Evolutionary conservation across 768 basidiomycete genomes (phyloP).

Genomic region (Boletus fagicola): DNA sequence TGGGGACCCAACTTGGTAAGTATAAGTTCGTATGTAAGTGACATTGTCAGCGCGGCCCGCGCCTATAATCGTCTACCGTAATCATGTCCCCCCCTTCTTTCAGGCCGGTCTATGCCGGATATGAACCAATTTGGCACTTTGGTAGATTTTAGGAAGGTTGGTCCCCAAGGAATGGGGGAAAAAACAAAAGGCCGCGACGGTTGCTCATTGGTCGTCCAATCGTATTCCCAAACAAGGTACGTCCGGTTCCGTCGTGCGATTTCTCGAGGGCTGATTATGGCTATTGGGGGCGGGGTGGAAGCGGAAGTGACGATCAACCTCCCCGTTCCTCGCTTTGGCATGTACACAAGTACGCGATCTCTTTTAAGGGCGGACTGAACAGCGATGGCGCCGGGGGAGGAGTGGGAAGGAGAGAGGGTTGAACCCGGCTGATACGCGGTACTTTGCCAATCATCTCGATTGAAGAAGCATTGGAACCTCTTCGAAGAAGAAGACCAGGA

Average conservation of each 20-base stretch:
- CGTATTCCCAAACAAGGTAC: background rate
- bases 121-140: background rate
- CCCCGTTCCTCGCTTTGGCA: background rate
- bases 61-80: too few relatives aligned
- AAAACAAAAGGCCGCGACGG: too few relatives aligned
- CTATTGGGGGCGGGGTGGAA: background rate
- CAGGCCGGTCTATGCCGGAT: background rate
- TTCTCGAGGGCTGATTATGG: background rate
- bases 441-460: background rate
- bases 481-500: background rate
- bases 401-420: background rate
- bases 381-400: background rate
- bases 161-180: too few relatives aligned
- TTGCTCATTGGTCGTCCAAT: too few relatives aligned
- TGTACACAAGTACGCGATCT: too few relatives aligned
- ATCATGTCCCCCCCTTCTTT: too few relatives aligned
- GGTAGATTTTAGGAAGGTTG: background rate
- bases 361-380: background rate
- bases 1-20: background rate
- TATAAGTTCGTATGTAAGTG: too few relatives aligned
- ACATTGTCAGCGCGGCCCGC: too few relatives aligned
- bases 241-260: slow-evolving; percentile 14
- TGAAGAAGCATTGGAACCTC: background rate
- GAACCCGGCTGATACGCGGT: background rate
- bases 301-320: background rate